Evolutionary conservation across 441 rosid species (phyloP).

Genomic region (Geranium incanum): DNA sequence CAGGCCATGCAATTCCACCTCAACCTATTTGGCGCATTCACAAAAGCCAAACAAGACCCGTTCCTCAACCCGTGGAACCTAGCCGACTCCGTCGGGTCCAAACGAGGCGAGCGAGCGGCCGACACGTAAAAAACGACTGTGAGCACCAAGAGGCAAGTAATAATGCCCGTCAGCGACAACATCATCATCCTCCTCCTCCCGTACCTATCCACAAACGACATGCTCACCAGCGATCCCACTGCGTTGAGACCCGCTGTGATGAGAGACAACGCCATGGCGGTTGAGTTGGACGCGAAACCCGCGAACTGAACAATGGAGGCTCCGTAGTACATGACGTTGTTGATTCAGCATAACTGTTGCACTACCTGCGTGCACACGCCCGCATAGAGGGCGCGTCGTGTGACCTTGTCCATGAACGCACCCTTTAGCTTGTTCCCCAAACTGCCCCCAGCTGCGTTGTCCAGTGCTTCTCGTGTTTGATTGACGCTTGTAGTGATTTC

Average conservation of each 20-base stretch:
- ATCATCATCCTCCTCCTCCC: constrained; percentile 73
- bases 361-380: constrained; percentile 76
- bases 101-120: constrained; percentile 43
- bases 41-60: constrained; percentile 48
- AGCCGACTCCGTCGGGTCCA: constrained; percentile 30
- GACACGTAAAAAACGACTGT: constrained; percentile 49
- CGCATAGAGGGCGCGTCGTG: constrained; percentile 69
- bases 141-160: constrained; percentile 42
- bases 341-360: constrained; percentile 81
- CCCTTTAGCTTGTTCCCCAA: constrained; percentile 43
- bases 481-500: constrained; percentile 38
- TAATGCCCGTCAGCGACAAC: constrained; percentile 60
- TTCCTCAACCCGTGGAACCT: constrained; percentile 39
- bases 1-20: constrained; percentile 77
- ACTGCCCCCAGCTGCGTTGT: constrained; percentile 38
- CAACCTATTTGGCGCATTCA: constrained; percentile 13
- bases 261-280: constrained; percentile 65
- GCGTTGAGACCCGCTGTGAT: constrained; percentile 72
- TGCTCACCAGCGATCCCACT: constrained; percentile 55
- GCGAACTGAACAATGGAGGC: constrained; percentile 79
- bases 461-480: constrained; percentile 52
- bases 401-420: constrained; percentile 37
- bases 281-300: constrained; percentile 65
- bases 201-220: constrained; percentile 61
- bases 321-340: constrained; percentile 81